Evolutionary conservation across 768 basidiomycete genomes (phyloP).

Genomic region (Phylloporus arenicola): DNA sequence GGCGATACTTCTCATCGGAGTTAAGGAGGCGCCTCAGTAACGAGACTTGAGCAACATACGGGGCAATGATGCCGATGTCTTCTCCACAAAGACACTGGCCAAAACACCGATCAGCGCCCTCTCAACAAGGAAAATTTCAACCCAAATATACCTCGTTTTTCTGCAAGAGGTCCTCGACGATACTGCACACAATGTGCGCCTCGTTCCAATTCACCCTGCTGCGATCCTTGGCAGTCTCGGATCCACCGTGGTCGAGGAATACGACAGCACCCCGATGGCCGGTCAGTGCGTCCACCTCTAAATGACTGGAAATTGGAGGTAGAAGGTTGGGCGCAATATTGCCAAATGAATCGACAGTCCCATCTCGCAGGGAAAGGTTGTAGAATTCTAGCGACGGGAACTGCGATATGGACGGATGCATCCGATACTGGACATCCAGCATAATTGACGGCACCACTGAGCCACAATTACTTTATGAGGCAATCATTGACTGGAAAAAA

Average conservation of each 20-base stretch:
- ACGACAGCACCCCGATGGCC: conserved; percentile 58
- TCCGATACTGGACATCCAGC: conserved; percentile 93
- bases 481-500: background rate
- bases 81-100: conserved; percentile 53
- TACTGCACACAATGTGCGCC: conserved; percentile 66
- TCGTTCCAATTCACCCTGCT: conserved; percentile 78
- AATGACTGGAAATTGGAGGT: conserved; percentile 58
- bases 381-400: conserved; percentile 90
- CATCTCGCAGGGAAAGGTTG: conserved; percentile 60
- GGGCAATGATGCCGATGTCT: conserved; percentile 90
- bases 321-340: conserved; percentile 43
- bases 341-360: conserved; percentile 56
- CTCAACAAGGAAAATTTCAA: background rate
- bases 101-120: conserved; percentile 7
- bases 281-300: conserved; percentile 32
- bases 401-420: conserved; percentile 86
- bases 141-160: conserved; percentile 60
- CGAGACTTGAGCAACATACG: conserved; percentile 84
- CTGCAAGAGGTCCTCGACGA: conserved; percentile 77
- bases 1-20: conserved; percentile 44
- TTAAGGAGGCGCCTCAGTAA: conserved; percentile 65
- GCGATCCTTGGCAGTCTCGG: conserved; percentile 60
- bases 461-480: conserved; percentile 7
- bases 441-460: conserved; percentile 83
- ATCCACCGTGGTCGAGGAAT: conserved; percentile 75